Percentiles rank a stretch among this genome's conserved stretches.
These are phyloP conservation scores for Parastagonospora avenae DNA, from an alignment of 2,329 filamentous ascomycete genomes.

Conservation along the genomic window DNA sequence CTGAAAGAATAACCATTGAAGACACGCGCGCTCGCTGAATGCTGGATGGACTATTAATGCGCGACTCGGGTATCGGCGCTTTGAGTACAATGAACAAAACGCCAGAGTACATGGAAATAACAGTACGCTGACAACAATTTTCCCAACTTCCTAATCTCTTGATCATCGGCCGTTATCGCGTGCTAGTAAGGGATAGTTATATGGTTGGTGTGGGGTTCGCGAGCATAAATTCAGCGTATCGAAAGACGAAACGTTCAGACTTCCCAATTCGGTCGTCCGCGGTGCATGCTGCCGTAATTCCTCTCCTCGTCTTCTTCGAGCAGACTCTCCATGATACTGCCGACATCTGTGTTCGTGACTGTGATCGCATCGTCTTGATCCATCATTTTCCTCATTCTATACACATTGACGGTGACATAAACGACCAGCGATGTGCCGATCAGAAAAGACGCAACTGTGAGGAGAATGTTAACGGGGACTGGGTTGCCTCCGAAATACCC, in stretches of 20 bases:
- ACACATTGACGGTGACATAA: constrained; percentile 39
- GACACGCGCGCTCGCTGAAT: constrained; percentile 1
- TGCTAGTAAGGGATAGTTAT: too few species aligned
- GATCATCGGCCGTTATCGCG: too few species aligned
- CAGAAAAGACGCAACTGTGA: constrained; percentile 65
- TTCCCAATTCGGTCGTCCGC: constrained; percentile 20
- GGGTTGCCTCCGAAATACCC: constrained; percentile 72
- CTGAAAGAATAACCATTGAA: not conserved
- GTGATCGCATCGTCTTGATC: constrained; percentile 55
- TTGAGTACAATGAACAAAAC: not conserved
- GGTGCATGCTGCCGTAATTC: constrained; percentile 31
- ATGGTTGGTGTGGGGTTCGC: too few species aligned
- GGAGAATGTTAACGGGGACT: constrained; percentile 72
- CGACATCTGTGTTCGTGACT: constrained; percentile 72
- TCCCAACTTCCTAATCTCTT: too few species aligned
- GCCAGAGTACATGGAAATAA: too few species aligned
- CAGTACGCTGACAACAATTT: too few species aligned
- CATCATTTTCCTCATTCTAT: constrained; percentile 37
- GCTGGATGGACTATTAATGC: not conserved
- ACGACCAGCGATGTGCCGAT: constrained; percentile 68
- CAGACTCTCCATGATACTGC: constrained; percentile 56
- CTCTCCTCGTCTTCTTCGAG: constrained; percentile 42
- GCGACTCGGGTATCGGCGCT: not conserved
- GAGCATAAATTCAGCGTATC: too few species aligned
- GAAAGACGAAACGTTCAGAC: not conserved